These are phyloP conservation scores for Halteria grandinella DNA, from an alignment of 73 alveolate genomes.

Conservation along the genomic window DNA sequence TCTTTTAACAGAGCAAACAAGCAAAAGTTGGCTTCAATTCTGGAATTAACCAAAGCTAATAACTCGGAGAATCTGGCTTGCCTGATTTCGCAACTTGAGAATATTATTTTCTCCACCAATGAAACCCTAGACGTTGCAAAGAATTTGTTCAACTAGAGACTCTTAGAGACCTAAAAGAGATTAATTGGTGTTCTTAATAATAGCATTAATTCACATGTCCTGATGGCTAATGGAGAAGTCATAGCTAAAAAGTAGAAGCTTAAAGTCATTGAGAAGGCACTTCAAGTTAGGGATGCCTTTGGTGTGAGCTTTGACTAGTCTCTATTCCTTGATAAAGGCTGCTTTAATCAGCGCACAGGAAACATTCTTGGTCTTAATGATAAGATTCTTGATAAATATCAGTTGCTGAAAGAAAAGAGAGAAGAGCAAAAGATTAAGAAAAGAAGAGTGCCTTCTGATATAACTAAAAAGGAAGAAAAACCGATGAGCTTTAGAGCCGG, in stretches of 20 bases:
- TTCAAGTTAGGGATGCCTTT: conserved; percentile 17
- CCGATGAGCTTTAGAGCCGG: not conserved
- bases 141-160: not conserved
- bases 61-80: not conserved
- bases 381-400: not conserved
- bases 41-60: conserved; percentile 32
- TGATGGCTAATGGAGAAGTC: not conserved
- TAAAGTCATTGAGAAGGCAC: conserved; percentile 1
- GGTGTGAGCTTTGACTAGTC: conserved; percentile 42
- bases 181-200: not conserved
- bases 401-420: not conserved
- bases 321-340: conserved; percentile 8
- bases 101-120: not conserved
- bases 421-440: not conserved
- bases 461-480: not conserved
- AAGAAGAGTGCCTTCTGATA: not conserved
- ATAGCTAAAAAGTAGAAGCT: conserved; percentile 1
- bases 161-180: not conserved
- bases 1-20: conserved; percentile 28
- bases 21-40: conserved; percentile 5
- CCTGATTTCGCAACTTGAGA: not conserved
- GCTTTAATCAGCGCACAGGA: conserved; percentile 14
- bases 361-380: conserved; percentile 37
- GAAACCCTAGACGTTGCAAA: not conserved
- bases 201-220: not conserved